These are phyloP conservation scores for Populus tomentosa DNA, from an alignment of 441 rosid species.

Conservation along the genomic window DNA sequence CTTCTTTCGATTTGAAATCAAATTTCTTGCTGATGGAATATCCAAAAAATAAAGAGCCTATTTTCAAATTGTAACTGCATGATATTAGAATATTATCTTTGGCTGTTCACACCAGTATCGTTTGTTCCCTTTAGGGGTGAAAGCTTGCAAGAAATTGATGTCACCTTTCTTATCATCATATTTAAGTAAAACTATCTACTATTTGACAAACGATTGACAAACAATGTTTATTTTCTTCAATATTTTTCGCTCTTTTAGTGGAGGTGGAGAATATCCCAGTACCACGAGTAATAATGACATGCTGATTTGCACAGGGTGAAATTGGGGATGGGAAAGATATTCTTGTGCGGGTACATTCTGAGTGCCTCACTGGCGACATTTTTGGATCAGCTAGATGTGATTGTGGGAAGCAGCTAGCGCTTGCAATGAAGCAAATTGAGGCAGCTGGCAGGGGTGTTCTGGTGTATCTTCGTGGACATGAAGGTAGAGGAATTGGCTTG, in stretches of 20 bases:
- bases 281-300: background rate
- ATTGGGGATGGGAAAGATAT: constrained; percentile 78
- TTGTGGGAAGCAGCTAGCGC: constrained; percentile 80
- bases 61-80: background rate
- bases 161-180: background rate
- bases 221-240: background rate
- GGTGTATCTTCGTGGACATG: constrained; percentile 84
- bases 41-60: background rate
- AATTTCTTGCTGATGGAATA: background rate
- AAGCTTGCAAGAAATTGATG: constrained; percentile 12
- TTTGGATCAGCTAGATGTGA: constrained; percentile 84
- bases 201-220: background rate
- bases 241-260: background rate
- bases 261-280: background rate
- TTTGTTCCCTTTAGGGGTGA: background rate
- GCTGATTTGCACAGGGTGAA: constrained; percentile 50
- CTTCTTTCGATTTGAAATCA: background rate
- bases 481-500: constrained; percentile 88
- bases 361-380: constrained; percentile 91
- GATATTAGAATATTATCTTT: background rate
- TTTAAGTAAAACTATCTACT: background rate
- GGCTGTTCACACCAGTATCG: background rate
- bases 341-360: constrained; percentile 82
- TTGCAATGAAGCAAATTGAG: constrained; percentile 85
- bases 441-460: constrained; percentile 72